These are phyloP conservation scores for Mycena crocata DNA, from an alignment of 768 basidiomycete genomes.

Conservation along the genomic window DNA sequence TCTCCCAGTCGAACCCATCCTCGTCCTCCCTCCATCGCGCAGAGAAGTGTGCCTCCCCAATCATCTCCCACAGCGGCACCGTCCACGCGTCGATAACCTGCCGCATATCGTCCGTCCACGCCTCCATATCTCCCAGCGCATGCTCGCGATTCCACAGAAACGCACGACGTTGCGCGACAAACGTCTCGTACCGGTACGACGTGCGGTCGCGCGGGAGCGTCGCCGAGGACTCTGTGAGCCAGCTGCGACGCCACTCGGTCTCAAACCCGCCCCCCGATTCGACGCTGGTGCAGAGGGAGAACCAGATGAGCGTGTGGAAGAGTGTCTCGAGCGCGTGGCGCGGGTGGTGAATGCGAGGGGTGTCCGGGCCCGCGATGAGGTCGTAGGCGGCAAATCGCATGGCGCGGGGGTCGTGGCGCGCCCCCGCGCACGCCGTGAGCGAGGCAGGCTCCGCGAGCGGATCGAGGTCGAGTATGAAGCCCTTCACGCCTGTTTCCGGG, in stretches of 20 bases:
- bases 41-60: constrained; percentile 4
- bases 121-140: no score
- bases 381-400: not conserved
- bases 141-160: not conserved
- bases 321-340: constrained; percentile 17
- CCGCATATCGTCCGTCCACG: not conserved
- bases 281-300: not conserved
- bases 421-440: not conserved
- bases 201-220: not conserved
- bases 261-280: no score
- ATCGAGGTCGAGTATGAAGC: constrained; percentile 6
- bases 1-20: not conserved
- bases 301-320: constrained; percentile 14
- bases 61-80: not conserved
- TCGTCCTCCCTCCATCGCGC: not conserved
- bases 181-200: not conserved
- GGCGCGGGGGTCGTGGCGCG: not conserved
- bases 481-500: not conserved
- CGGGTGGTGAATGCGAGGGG: not conserved
- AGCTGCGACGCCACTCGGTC: no score
- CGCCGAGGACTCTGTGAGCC: not conserved
- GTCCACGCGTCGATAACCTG: not conserved
- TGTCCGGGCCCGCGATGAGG: not conserved
- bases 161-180: not conserved
- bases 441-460: not conserved